Evolutionary conservation across 192 early-diverging fungal species (phyloP).

Genomic region (Coemansia sp.): DNA sequence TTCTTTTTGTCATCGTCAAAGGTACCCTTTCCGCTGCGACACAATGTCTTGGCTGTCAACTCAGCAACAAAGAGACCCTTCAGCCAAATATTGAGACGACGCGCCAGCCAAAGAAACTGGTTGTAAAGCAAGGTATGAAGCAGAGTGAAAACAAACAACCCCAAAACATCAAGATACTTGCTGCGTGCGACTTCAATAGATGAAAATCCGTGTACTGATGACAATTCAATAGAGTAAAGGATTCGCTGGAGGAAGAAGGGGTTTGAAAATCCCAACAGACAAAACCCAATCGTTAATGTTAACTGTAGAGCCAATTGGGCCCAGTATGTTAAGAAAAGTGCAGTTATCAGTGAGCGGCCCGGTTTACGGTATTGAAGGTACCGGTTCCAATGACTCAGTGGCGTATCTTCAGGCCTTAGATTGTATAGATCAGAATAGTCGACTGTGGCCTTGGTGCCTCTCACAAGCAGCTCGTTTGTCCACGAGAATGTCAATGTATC

Average conservation of each 20-base stretch:
- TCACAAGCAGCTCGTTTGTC: conserved; percentile 61
- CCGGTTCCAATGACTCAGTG: no score
- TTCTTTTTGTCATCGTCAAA: conserved; percentile 19
- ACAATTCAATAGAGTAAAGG: conserved; percentile 52
- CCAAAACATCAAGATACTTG: conserved; percentile 63
- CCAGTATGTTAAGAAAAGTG: no score
- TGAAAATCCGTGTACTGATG: background rate
- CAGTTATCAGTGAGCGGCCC: no score
- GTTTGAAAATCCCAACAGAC: conserved; percentile 47
- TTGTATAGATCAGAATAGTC: conserved; percentile 60
- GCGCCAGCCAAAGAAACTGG: conserved; percentile 64
- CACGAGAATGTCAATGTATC: conserved; percentile 57
- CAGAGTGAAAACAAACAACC: conserved; percentile 57
- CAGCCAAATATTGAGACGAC: conserved; percentile 61
- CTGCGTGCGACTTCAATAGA: background rate
- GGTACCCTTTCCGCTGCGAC: conserved; percentile 58
- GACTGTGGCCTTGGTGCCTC: conserved; percentile 57
- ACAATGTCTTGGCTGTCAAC: conserved; percentile 64
- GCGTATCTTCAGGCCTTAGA: conserved; percentile 26
- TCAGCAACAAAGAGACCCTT: conserved; percentile 64
- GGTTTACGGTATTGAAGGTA: no score
- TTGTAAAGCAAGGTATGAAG: conserved; percentile 44
- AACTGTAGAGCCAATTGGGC: conserved; percentile 23
- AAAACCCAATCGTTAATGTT: conserved; percentile 24
- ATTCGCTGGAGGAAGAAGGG: conserved; percentile 65